Percentiles rank a stretch among this genome's conserved stretches.
phyloP scores from a whole-genome alignment of 768 basidiomycete genomes.

The Mycena epipterygia region DNA sequence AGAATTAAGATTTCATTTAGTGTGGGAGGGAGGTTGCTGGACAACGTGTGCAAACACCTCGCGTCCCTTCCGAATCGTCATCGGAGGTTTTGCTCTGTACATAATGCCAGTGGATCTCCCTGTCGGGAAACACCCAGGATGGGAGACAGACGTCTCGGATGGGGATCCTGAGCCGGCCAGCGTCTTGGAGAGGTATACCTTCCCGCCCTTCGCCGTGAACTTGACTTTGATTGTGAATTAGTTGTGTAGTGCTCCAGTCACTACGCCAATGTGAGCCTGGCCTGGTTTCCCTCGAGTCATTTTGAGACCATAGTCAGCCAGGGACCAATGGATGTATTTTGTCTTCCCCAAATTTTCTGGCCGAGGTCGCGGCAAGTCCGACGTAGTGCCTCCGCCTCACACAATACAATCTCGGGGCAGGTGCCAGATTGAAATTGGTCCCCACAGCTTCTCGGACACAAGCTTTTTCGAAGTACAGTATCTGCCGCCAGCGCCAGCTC shows the following conservation, averaged over 20 bases:
- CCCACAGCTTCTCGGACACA: conserved; percentile 78
- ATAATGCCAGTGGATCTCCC: conserved; percentile 58
- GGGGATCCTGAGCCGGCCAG: conserved; percentile 60
- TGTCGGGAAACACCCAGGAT: conserved; percentile 67
- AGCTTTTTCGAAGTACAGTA: conserved; percentile 83
- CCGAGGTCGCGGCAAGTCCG: conserved; percentile 71
- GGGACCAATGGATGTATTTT: conserved; percentile 77
- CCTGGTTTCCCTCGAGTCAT: conserved; percentile 15
- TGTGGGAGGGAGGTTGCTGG: too few species aligned
- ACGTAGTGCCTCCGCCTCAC: conserved; percentile 72
- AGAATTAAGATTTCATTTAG: conserved; percentile 20
- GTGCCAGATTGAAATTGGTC: conserved; percentile 82
- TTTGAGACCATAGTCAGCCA: conserved; percentile 28
- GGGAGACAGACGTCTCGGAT: conserved; percentile 67
- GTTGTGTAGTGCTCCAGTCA: conserved; percentile 74
- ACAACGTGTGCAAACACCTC: neutral
- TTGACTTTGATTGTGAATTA: conserved; percentile 42
- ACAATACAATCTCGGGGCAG: conserved; percentile 74
- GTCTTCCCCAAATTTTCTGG: conserved; percentile 82
- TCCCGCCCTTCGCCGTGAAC: conserved; percentile 1
- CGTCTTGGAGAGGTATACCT: conserved; percentile 68
- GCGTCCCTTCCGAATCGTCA: neutral
- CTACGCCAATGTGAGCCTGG: conserved; percentile 74
- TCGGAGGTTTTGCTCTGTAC: too few species aligned
- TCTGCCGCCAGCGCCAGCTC: conserved; percentile 49